Conservation (phyloP, 1,284 basidiomycete genomes). For the Salmacisia buchloeana region DNA sequence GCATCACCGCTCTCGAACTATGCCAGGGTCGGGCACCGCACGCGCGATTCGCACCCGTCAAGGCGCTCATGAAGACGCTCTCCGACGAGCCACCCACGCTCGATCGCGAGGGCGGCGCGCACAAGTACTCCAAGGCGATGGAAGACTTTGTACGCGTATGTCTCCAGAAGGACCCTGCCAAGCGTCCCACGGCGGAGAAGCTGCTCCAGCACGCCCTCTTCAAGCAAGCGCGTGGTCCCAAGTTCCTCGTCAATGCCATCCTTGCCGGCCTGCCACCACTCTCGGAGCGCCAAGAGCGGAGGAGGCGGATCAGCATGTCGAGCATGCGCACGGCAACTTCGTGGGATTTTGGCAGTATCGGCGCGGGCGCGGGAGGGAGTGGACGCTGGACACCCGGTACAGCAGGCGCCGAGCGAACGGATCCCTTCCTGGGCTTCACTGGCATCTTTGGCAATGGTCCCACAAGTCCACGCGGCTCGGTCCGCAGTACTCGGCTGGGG, state of each 20-base stretch:
- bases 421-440: constrained; percentile 39
- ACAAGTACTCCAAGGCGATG: constrained; percentile 74
- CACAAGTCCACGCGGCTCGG: constrained; percentile 21
- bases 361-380: constrained; percentile 11
- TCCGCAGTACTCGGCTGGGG: constrained; percentile 23
- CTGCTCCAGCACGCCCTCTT: constrained; percentile 76
- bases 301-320: constrained; percentile 27
- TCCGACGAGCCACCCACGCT: constrained; percentile 59
- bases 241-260: constrained; percentile 67
- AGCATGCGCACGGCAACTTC: constrained; percentile 28
- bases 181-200: constrained; percentile 70
- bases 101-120: constrained; percentile 64
- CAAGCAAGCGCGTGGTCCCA: constrained; percentile 67
- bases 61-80: constrained; percentile 65
- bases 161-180: constrained; percentile 71
- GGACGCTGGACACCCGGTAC: constrained; percentile 10
- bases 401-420: constrained; percentile 22
- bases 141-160: constrained; percentile 76
- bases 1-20: constrained; percentile 76
- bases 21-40: constrained; percentile 74
- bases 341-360: constrained; percentile 39
- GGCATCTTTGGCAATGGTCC: constrained; percentile 27
- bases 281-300: constrained; percentile 32
- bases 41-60: constrained; percentile 68
- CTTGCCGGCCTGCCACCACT: constrained; percentile 52